Evolutionary conservation across 805 yeast species (phyloP).

Genomic region (Candida nitratophila): DNA sequence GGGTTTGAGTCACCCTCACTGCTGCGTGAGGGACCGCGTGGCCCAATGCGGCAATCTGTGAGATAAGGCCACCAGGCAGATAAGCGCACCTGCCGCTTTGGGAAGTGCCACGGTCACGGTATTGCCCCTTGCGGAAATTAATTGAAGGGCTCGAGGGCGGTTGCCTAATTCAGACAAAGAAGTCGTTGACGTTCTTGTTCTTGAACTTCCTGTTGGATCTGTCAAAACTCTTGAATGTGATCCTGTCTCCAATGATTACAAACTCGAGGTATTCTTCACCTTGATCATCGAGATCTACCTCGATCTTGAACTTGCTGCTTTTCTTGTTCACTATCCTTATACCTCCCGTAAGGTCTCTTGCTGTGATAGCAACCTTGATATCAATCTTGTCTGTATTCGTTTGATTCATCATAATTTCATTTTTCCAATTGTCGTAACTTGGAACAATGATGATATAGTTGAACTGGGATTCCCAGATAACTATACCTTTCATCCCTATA

Average conservation of each 20-base stretch:
- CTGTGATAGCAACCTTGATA: background rate
- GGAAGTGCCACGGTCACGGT: background rate
- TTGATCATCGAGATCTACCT: slow-evolving; percentile 24
- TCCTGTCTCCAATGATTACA: slow-evolving; percentile 71
- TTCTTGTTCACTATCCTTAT: slow-evolving; percentile 59
- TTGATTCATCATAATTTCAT: slow-evolving; percentile 11
- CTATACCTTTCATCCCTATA: slow-evolving; percentile 65
- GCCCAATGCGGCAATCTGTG: background rate
- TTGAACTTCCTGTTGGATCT: slow-evolving; percentile 83
- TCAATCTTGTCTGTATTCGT: slow-evolving; percentile 10
- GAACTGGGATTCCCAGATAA: slow-evolving; percentile 78
- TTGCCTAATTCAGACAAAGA: background rate
- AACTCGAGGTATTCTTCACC: slow-evolving; percentile 41
- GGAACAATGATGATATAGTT: slow-evolving; percentile 57
- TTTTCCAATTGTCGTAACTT: slow-evolving; percentile 31
- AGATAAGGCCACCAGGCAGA: background rate
- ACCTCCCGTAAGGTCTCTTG: slow-evolving; percentile 46
- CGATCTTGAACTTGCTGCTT: slow-evolving; percentile 56
- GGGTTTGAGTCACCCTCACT: no score
- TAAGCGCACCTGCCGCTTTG: background rate
- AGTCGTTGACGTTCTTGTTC: slow-evolving; percentile 20
- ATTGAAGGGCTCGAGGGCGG: no score
- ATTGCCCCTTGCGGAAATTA: no score
- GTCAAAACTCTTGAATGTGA: slow-evolving; percentile 69
- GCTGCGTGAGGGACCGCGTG: no score